phyloP scores from a whole-genome alignment of 805 yeast genomes.

The Barnettozyma pratensis region DNA sequence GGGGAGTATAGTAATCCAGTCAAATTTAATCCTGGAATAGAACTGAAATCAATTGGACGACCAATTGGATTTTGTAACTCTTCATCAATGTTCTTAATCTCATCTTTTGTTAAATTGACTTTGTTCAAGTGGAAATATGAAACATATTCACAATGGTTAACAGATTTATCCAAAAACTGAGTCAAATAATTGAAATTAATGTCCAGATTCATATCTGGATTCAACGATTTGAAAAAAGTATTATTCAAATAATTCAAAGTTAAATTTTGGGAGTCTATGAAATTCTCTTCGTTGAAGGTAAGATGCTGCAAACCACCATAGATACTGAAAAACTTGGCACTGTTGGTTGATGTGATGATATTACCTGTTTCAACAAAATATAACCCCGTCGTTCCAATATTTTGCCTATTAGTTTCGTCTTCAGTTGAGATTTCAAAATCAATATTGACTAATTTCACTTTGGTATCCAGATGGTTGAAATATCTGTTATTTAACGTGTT shows the following conservation, averaged over 20 bases:
- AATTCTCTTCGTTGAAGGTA: constrained; percentile 39
- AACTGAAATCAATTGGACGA: constrained; percentile 50
- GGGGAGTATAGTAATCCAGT: constrained; percentile 75
- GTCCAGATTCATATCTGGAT: constrained; percentile 16
- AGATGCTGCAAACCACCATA: constrained; percentile 54
- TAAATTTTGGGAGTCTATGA: constrained; percentile 40
- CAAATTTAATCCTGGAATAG: constrained; percentile 52
- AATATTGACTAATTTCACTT: constrained; percentile 34
- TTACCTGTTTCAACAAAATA: constrained; percentile 67
- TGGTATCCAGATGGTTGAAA: constrained; percentile 32
- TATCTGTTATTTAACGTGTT: constrained; percentile 16
- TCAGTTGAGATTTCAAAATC: constrained; percentile 34
- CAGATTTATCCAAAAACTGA: constrained; percentile 27
- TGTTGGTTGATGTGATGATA: constrained; percentile 48
- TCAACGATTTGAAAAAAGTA: constrained; percentile 24
- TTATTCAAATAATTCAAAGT: constrained; percentile 39
- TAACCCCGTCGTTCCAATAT: constrained; percentile 49
- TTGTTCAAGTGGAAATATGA: constrained; percentile 63
- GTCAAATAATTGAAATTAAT: constrained; percentile 21
- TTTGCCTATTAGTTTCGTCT: constrained; percentile 44
- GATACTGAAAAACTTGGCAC: constrained; percentile 62
- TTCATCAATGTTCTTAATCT: constrained; percentile 59
- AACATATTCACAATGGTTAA: constrained; percentile 62
- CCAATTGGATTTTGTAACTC: constrained; percentile 77
- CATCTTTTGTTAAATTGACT: constrained; percentile 46